Evolutionary conservation across 768 basidiomycete species (phyloP), one percentile per base, ranked within the genome.

Genomic region (Royoungia palumana): DNA sequence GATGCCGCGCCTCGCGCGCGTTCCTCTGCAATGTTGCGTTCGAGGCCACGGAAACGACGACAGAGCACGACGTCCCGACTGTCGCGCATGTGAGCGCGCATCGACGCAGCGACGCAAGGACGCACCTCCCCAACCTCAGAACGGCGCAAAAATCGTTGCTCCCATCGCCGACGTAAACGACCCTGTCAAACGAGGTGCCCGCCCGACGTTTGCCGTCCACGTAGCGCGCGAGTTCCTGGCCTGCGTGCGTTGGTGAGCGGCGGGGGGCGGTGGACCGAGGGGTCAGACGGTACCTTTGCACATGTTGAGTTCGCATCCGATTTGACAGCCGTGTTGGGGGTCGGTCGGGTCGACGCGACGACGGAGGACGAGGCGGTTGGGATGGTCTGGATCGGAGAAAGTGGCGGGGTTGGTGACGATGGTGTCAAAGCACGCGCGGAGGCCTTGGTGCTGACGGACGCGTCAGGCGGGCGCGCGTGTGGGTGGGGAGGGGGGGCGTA

Each of bases 291-390:
- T 17, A 84, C 91, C 92, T 75, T 99, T 99, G 76, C 96, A 99
- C 94, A 99, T 96, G 74, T 99, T 98, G 13, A 85, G 80, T 48
- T 85, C 84, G 73, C 96, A 99, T 6, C 95, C 95, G 44, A 95
- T 77, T 37, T 72, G 73, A 70, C 96, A 99, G 7, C 61, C 64
- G 66, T 98, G 96, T 50, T 92, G 92, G 2, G 83, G 83, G 2
- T 81, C 89, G 19, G 71, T 57, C 11, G 90, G 89, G 50, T 85
- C 86, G 36, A 97, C 74, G 37, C 87, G 77, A 13, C 94, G 78
- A 25, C 80, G 76, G 40, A 99, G 70, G 48, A 84, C 80, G 46
- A 98, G 82, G 6, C 88, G 73, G 30, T 88, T 82, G 1, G 61
- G 78, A 7, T 72, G 59, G 17, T 81, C 76, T 82, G 52, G 76